phyloP scores from a whole-genome alignment of 345 rosid species.

The Mangifera indica region DNA sequence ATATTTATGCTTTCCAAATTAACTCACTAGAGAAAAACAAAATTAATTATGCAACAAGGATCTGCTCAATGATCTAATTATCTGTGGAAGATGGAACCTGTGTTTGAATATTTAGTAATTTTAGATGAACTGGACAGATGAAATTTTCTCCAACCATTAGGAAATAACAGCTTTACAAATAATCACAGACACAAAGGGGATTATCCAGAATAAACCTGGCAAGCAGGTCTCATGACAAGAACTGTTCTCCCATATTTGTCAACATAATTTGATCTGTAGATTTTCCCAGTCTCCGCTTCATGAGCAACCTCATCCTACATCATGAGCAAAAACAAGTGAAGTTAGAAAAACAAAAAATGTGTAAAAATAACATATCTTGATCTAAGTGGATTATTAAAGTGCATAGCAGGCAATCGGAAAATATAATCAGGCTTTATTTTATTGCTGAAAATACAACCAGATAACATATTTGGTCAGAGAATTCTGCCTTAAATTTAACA shows the following conservation, averaged over 20 bases:
- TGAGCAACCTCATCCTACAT: conserved; percentile 78
- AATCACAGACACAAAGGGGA: conserved; percentile 7
- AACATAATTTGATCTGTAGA: conserved; percentile 61
- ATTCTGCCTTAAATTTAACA: conserved; percentile 15
- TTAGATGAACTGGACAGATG: background rate
- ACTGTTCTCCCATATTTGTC: conserved; percentile 86
- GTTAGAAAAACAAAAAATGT: background rate
- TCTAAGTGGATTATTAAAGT: background rate
- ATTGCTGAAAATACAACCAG: background rate
- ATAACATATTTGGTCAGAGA: background rate
- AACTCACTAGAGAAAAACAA: background rate
- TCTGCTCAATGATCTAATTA: background rate
- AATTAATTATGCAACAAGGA: background rate
- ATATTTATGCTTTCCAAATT: background rate
- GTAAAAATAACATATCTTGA: background rate
- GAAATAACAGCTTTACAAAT: background rate
- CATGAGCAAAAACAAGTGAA: conserved; percentile 12
- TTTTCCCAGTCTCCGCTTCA: conserved; percentile 94
- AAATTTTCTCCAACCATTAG: too few species aligned
- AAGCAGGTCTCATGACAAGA: conserved; percentile 87
- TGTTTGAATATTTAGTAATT: background rate
- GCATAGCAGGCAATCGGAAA: conserved; percentile 7
- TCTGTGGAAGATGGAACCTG: background rate
- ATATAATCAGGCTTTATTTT: conserved; percentile 14
- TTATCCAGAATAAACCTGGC: conserved; percentile 54